A percentile compares a stretch with the other conserved stretches of the same genome.
Evolutionary conservation across 2,329 filamentous ascomycete species (phyloP).

Genomic region (Diaporthe citriasiana): DNA sequence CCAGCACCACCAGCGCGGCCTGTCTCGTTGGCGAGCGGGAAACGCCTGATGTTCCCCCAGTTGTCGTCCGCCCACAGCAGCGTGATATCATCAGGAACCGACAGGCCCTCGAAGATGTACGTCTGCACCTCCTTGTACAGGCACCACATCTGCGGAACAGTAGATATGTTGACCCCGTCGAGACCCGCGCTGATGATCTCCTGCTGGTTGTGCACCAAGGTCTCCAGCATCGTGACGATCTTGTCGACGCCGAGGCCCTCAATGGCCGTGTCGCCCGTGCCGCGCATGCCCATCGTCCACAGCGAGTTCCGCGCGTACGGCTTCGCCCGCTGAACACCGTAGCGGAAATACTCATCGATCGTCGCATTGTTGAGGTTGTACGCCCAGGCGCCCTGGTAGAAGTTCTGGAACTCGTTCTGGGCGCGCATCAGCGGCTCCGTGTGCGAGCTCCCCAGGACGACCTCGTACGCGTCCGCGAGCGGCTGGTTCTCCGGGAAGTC

Average conservation of each 20-base stretch:
- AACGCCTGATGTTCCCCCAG: slow-evolving; percentile 74
- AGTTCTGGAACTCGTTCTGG: slow-evolving; percentile 68
- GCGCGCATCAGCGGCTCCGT: slow-evolving; percentile 79
- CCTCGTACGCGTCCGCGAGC: slow-evolving; percentile 79
- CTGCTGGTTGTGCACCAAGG: slow-evolving; percentile 72
- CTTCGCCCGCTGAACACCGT: slow-evolving; percentile 75
- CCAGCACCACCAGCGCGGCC: slow-evolving; percentile 73
- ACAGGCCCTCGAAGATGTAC: slow-evolving; percentile 75
- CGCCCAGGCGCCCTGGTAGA: slow-evolving; percentile 74
- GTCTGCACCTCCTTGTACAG: slow-evolving; percentile 82
- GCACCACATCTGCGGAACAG: slow-evolving; percentile 79
- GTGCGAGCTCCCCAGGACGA: slow-evolving; percentile 81
- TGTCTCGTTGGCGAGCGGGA: slow-evolving; percentile 73
- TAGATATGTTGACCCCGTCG: slow-evolving; percentile 60
- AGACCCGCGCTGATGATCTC: slow-evolving; percentile 70
- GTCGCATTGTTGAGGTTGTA: slow-evolving; percentile 79
- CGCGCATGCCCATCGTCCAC: slow-evolving; percentile 80
- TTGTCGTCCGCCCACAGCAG: slow-evolving; percentile 80
- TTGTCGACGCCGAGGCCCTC: slow-evolving; percentile 66
- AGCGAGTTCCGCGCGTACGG: slow-evolving; percentile 75
- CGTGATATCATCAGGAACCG: slow-evolving; percentile 75
- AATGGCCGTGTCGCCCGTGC: slow-evolving; percentile 75
- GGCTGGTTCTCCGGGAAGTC: slow-evolving; percentile 79
- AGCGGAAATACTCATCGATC: slow-evolving; percentile 77
- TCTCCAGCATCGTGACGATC: slow-evolving; percentile 71